Base-by-base conservation (phyloP, 2,329 filamentous ascomycete genomes). In the Aspergillus sclerotialis region DNA sequence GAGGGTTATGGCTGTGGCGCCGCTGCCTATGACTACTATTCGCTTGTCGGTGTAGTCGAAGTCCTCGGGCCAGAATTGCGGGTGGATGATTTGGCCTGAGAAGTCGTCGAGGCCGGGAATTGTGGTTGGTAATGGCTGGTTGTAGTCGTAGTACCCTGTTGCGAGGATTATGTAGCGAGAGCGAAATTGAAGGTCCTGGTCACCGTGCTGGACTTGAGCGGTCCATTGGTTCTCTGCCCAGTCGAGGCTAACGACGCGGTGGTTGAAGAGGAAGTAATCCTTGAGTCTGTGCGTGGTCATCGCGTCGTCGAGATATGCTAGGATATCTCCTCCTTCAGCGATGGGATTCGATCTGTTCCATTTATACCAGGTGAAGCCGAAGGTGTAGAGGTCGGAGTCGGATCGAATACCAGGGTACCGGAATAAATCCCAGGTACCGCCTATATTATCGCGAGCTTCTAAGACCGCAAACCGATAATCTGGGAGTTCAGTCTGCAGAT, bases 1-100 rank as follows among this genome's bases (percentile, higher is more conserved):
- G 1, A 92, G 67, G 0, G 84, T 89, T 29, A 88, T 63, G 7
- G 84, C 80, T 0, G 85, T 90, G 3, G 84, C 84, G 3, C 85
- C 85, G 9, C 75, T 80, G 7, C 84, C 84, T 40, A 89, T 73
- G 36, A 88, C 65, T 30, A 84, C 70, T 18, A 89, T 68, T 17
- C 73, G 70, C 58, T 86, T 84, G 53, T 67, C 67, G 5, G 66
- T 60, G 52, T 80, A 78, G 51, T 82, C 73, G 31, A 81, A 61
- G 21, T 76, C 69, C 31, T 78, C 61, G 0, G 80, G 80, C 83
- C 83, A 87, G 56, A 82, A 84, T 48, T 84, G 81, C 2, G 81
- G 80, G 40, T 84, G 80, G 3, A 82, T 64, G 5, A 75, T 64
- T 13, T 63, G 53, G 15, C 81, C 80, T 30, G 69, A 53, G 60